phyloP scores from a whole-genome alignment of 1,284 basidiomycete species.

The Tausonia pullulans region DNA sequence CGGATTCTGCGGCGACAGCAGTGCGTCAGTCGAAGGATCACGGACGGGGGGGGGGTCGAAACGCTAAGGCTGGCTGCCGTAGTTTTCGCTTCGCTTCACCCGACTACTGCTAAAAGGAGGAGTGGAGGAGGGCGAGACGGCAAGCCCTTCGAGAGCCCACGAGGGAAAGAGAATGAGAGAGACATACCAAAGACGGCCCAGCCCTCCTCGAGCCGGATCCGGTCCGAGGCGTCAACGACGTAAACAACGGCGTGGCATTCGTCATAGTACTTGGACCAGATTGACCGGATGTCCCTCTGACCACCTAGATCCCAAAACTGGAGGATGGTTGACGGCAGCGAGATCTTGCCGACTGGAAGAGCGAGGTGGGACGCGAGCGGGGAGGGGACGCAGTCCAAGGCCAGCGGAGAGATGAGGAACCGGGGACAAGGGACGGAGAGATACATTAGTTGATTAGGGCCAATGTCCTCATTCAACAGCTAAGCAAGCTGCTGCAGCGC shows the following conservation, averaged over 20 bases:
- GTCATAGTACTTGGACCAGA: conserved; percentile 87
- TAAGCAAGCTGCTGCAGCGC: too few relatives aligned
- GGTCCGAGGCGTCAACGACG: conserved; percentile 79
- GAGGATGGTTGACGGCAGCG: conserved; percentile 75
- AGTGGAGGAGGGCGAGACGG: too few relatives aligned
- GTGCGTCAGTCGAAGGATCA: background rate
- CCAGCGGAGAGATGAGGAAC: background rate
- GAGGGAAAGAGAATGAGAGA: background rate
- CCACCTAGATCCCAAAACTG: conserved; percentile 93
- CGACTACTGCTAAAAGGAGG: too few relatives aligned
- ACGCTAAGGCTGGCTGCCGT: background rate
- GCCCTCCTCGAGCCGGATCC: conserved; percentile 70
- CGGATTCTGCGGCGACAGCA: conserved; percentile 47
- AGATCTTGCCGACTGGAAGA: conserved; percentile 70
- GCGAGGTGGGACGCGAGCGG: background rate
- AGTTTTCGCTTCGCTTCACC: too few relatives aligned
- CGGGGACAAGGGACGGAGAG: background rate
- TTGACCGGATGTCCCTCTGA: conserved; percentile 76
- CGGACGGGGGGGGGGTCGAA: background rate
- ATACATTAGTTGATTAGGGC: background rate
- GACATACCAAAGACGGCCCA: conserved; percentile 86
- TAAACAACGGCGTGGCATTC: conserved; percentile 90
- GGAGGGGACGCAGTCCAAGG: background rate
- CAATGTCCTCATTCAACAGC: too few relatives aligned
- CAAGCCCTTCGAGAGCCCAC: background rate